Percentiles rank a stretch among this genome's conserved stretches.
These are phyloP conservation scores for Penicillium occitanis DNA, from an alignment of 2,329 filamentous ascomycete species.

Conservation along the genomic window DNA sequence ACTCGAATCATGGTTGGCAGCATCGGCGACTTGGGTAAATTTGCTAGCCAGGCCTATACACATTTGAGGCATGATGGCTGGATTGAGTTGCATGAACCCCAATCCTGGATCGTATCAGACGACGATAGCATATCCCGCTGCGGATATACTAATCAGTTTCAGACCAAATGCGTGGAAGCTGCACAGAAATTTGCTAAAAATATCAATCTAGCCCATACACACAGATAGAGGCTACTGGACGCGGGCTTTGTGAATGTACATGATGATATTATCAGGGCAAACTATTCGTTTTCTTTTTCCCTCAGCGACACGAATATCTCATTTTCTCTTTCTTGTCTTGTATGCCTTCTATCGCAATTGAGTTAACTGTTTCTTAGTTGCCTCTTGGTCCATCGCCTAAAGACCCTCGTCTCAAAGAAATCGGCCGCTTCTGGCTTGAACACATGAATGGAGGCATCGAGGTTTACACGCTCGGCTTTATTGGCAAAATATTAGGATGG, in stretches of 20 bases:
- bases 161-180: slow-evolving; percentile 30
- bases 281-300: background rate
- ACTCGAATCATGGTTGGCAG: slow-evolving; percentile 16
- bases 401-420: slow-evolving; percentile 48
- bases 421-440: slow-evolving; percentile 36
- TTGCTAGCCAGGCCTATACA: slow-evolving; percentile 22
- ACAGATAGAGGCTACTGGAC: slow-evolving; percentile 44
- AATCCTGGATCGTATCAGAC: slow-evolving; percentile 42
- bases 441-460: slow-evolving; percentile 26
- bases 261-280: slow-evolving; percentile 33
- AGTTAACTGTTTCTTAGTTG: slow-evolving; percentile 37
- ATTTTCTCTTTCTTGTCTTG: background rate
- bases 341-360: background rate
- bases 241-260: slow-evolving; percentile 54
- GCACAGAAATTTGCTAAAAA: slow-evolving; percentile 36
- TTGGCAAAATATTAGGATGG: slow-evolving; percentile 31
- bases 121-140: slow-evolving; percentile 40
- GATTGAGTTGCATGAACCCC: slow-evolving; percentile 47
- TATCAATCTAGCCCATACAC: slow-evolving; percentile 32
- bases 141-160: slow-evolving; percentile 24
- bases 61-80: slow-evolving; percentile 47
- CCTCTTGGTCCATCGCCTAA: slow-evolving; percentile 51
- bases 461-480: slow-evolving; percentile 28
- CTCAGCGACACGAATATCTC: background rate
- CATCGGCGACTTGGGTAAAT: slow-evolving; percentile 18